A percentile compares a stretch with the other conserved stretches of the same genome.
Conservation (phyloP, 1,284 basidiomycete genomes). For the Sporisorium iseilematis-ciliati region DNA sequence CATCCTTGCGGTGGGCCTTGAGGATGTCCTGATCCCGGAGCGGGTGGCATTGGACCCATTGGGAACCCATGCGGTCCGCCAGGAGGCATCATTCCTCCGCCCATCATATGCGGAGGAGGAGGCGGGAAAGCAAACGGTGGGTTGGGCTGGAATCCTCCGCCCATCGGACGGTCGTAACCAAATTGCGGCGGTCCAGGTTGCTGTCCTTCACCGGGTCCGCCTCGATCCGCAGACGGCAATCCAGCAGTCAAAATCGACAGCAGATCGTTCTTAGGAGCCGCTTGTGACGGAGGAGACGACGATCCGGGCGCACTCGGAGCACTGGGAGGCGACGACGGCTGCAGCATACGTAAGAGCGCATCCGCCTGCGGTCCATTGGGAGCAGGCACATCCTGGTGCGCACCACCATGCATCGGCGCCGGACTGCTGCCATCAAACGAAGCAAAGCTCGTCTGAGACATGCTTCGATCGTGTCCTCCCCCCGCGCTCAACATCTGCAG, state of each 20-base stretch:
- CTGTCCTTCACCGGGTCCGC: constrained; percentile 12
- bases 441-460: constrained; percentile 44
- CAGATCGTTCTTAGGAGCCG: constrained; percentile 40
- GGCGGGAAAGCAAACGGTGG: constrained; percentile 41
- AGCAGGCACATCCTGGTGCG: constrained; percentile 19
- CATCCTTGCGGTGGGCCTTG: constrained; percentile 26
- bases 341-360: constrained; percentile 42
- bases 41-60: constrained; percentile 33
- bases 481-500: constrained; percentile 57
- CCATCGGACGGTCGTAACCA: constrained; percentile 23
- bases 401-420: constrained; percentile 8
- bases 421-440: constrained; percentile 28
- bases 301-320: constrained; percentile 1
- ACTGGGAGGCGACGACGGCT: constrained; percentile 18
- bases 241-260: constrained; percentile 49
- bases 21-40: constrained; percentile 18
- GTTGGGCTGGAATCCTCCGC: constrained; percentile 21
- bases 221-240: constrained; percentile 12
- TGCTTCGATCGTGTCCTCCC: constrained; percentile 30
- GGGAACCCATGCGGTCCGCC: constrained; percentile 31
- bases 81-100: constrained; percentile 34
- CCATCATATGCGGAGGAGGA: constrained; percentile 44
- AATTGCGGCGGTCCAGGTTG: constrained; percentile 22
- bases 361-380: constrained; percentile 26
- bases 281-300: constrained; percentile 26